These are phyloP conservation scores for Sordariomycetes sp. DNA, from an alignment of 2,329 filamentous ascomycete genomes.

Conservation along the genomic window DNA sequence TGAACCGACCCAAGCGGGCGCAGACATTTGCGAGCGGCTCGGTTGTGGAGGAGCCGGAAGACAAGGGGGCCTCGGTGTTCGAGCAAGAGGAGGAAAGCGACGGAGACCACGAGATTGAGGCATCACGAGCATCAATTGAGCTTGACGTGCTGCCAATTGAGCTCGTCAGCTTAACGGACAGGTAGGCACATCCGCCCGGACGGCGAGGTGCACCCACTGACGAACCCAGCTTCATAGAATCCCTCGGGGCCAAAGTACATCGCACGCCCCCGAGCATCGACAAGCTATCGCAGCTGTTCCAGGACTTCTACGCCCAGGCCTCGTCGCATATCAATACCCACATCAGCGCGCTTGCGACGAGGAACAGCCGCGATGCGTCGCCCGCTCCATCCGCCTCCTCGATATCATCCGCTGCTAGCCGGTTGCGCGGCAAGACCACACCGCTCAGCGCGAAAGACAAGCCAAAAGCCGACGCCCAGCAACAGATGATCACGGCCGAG, in stretches of 20 bases:
- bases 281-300: constrained; percentile 75
- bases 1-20: constrained; percentile 30
- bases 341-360: constrained; percentile 68
- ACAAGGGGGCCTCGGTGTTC: constrained; percentile 34
- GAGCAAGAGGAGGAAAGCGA: constrained; percentile 32
- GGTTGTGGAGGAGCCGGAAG: constrained; percentile 14
- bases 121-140: constrained; percentile 51
- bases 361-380: constrained; percentile 60
- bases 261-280: constrained; percentile 76
- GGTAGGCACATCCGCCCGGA: constrained; percentile 41
- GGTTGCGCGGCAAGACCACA: constrained; percentile 45
- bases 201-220: constrained; percentile 10
- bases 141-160: constrained; percentile 91
- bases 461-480: constrained; percentile 39
- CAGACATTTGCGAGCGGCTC: constrained; percentile 34
- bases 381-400: constrained; percentile 45
- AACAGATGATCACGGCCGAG: constrained; percentile 84
- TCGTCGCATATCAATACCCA: constrained; percentile 80
- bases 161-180: constrained; percentile 80
- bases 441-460: constrained; percentile 45
- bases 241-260: constrained; percentile 78
- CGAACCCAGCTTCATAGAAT: constrained; percentile 71
- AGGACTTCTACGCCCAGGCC: constrained; percentile 83
- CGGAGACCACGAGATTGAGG: constrained; percentile 35
- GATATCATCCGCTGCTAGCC: constrained; percentile 44